Evolutionary conservation across 2,329 filamentous ascomycete genomes (phyloP), one percentile per base, ranked within the genome.

Genomic region (Phialophora macrospora): DNA sequence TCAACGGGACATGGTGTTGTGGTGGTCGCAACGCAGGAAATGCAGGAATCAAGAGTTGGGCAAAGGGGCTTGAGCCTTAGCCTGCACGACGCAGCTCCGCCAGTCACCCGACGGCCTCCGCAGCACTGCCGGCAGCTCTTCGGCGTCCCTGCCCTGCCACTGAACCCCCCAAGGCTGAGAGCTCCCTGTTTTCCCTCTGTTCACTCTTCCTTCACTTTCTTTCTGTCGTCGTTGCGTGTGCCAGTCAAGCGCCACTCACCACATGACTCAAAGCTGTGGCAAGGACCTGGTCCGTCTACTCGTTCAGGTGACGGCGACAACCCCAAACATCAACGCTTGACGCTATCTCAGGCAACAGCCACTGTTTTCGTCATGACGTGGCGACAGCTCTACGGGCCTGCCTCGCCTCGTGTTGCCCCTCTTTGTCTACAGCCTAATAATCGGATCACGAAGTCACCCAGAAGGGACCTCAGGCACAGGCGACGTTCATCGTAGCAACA

Each of bases 141-240:
- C 56, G 56, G 56, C 41, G 11, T 59, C 56, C 58, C 22, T 52
- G n/a, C 56, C 58, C 22, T 52, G n/a, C 28, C 46, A 12, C 48
- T n/a, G 20, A 17, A 44, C 9, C 55, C 52, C 55, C 62, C 62
- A 67, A 67, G 65, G 65, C 65, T 67, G 65, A 67, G 55, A 48
- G 61, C 57, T 57, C 59, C 56, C 54, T 55, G 56, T 60, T 58
- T 52, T 55, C 20, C 26, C 34, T 41, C 34, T 2, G 34, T 44
- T 55, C 28, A 48, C 22, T 12, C 24, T 30, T 22, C 41, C 56
- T 22, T 46, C 26, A 55, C 52, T 49, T 49, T 32, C 44, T 17
- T 60, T 51, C 28, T 41, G 20, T 48, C 20, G n/a, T 61, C 26
- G 28, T 55, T 60, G 22, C 28, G 17, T 41, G 20, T 51, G 26